Conservation (phyloP, 345 rosid species). For the Stellera chamaejasme region DNA sequence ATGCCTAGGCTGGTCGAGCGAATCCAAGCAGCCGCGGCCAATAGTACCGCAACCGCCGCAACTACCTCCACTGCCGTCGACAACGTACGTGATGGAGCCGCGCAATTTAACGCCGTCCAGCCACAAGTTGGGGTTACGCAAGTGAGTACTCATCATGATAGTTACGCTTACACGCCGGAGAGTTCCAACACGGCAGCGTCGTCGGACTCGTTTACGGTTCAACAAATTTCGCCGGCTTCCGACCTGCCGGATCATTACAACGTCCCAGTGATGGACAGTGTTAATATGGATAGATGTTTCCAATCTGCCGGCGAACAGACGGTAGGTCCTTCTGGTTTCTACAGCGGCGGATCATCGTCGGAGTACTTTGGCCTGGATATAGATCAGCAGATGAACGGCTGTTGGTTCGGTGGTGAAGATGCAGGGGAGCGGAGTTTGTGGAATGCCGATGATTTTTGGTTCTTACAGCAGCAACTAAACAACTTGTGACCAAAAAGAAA, state of each 20-base stretch:
- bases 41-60: slow-evolving; percentile 13
- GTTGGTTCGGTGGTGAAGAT: slow-evolving; percentile 44
- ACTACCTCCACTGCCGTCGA: slow-evolving; percentile 5
- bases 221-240: slow-evolving; percentile 36
- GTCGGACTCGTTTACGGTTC: slow-evolving; percentile 51
- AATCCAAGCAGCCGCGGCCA: slow-evolving; percentile 55
- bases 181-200: slow-evolving; percentile 62
- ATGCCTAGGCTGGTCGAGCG: slow-evolving; percentile 87
- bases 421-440: slow-evolving; percentile 44
- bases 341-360: slow-evolving; percentile 25
- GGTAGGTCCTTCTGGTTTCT: slow-evolving; percentile 37
- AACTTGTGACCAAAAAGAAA: no score
- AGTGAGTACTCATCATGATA: no score
- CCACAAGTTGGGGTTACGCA: slow-evolving; percentile 14
- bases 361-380: slow-evolving; percentile 26
- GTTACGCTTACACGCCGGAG: slow-evolving; percentile 49
- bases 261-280: slow-evolving; percentile 28
- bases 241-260: slow-evolving; percentile 34
- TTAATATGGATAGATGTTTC: slow-evolving; percentile 38
- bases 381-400: slow-evolving; percentile 34
- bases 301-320: slow-evolving; percentile 34
- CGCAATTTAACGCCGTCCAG: slow-evolving; percentile 13
- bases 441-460: slow-evolving; percentile 68
- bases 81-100: slow-evolving; percentile 9
- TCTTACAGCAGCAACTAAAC: slow-evolving; percentile 51